Evolutionary conservation across 345 rosid species (phyloP), one percentile per base, ranked within the genome.

Genomic region (Mangifera indica): DNA sequence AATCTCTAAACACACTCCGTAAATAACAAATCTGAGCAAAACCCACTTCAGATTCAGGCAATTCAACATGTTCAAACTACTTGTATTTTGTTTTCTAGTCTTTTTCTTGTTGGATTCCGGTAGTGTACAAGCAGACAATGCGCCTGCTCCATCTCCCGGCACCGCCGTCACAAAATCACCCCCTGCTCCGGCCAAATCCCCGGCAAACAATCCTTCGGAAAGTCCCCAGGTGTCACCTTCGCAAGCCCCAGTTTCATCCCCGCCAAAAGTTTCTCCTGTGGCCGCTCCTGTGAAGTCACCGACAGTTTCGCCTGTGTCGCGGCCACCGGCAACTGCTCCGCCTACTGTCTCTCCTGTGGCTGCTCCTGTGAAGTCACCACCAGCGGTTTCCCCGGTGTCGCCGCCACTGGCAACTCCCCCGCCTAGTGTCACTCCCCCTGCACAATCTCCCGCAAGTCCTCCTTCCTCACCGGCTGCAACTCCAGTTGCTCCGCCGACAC

Each of bases 91-190:
- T 5, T 2, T 73, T 54, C 54, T 74, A 60, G 80, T 77, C 40
- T 60, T 82, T 17, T 48, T 53, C 26, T 44, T 78, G 60, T 80
- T 65, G 25, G n/a, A 60, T 66, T 66, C 63, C 42, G 62, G 60
- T 24, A 53, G 14, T n/a, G 84, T 68, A 22, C 52, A 63, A 66
- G 86, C 83, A 56, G 66, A 74, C 64, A 56, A 74, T 81, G 85
- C 82, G 49, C 89, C 87, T 17, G 77, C 81, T 0, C 81, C 77
- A 5, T 74, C 88, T 29, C 88, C 86, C n/a, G 57, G 32, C 45
- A 12, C 75, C 24, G 6, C 72, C 15, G 32, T 48, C 22, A 42
- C 72, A 5, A 58, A 29, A 2, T n/a, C 9, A 42, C 17, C 54
- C 2, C 66, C 81, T 56, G 76, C 83, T 0, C 54, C 80, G 13